These are phyloP conservation scores for Zygosaccharomyces siamensis DNA, from an alignment of 805 yeast species.

Conservation along the genomic window DNA sequence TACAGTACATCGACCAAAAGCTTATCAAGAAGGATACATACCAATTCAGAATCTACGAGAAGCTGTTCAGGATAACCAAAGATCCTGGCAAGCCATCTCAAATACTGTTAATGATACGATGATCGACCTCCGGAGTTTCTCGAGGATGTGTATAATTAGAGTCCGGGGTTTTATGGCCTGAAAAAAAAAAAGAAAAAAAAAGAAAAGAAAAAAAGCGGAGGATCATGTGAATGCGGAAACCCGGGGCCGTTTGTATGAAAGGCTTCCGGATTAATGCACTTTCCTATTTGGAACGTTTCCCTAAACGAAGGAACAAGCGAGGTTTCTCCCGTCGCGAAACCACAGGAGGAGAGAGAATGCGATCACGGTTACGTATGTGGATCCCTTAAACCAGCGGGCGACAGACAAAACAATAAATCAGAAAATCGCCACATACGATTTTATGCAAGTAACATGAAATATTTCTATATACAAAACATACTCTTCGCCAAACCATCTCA, in stretches of 20 bases:
- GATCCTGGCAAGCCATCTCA: background rate
- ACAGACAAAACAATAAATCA: too few species aligned
- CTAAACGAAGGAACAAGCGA: constrained; percentile 1
- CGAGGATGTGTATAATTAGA: background rate
- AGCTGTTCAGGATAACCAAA: background rate
- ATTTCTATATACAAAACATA: too few species aligned
- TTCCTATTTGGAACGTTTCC: background rate
- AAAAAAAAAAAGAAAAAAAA: background rate
- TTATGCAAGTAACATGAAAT: too few species aligned
- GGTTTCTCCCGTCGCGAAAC: background rate
- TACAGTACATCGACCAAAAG: background rate
- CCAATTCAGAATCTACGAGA: background rate
- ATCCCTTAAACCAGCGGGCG: too few species aligned
- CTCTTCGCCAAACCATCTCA: too few species aligned
- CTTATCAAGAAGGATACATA: background rate
- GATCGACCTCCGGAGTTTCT: background rate
- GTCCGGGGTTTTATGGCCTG: background rate
- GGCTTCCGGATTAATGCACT: background rate
- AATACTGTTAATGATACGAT: background rate
- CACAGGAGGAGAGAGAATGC: too few species aligned
- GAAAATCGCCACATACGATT: too few species aligned
- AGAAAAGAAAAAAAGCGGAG: background rate
- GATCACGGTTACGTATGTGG: too few species aligned
- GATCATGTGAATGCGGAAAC: background rate
- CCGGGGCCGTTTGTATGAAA: background rate